Evolutionary conservation across 306 rosid species (phyloP).

Genomic region (Malus sylvestris): DNA sequence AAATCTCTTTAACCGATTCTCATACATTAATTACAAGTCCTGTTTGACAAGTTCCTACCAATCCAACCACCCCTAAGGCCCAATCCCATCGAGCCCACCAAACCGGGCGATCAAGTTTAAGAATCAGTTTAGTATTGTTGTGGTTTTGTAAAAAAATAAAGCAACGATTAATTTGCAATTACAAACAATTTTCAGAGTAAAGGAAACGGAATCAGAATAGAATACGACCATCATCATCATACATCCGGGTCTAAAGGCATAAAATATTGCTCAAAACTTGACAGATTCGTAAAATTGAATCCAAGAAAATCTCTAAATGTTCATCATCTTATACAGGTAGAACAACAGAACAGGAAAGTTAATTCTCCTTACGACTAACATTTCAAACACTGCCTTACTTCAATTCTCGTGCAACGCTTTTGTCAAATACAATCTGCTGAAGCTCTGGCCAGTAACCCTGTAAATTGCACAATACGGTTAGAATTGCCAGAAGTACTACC

Average conservation of each 20-base stretch:
- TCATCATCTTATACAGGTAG: background rate
- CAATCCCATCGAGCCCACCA: too few relatives aligned
- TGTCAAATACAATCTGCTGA: constrained; percentile 69
- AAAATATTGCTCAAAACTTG: constrained; percentile 1
- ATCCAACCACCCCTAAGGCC: too few relatives aligned
- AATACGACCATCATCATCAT: background rate
- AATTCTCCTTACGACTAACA: background rate
- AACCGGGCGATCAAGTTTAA: too few relatives aligned
- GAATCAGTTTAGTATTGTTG: too few relatives aligned
- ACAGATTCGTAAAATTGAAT: background rate
- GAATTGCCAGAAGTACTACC: too few relatives aligned
- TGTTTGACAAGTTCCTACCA: too few relatives aligned
- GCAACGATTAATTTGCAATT: too few relatives aligned
- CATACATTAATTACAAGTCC: too few relatives aligned
- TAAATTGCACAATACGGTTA: constrained; percentile 5
- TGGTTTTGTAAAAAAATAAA: too few relatives aligned
- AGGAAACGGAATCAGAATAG: background rate
- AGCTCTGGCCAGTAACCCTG: constrained; percentile 90
- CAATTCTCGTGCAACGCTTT: constrained; percentile 73
- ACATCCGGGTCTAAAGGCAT: background rate
- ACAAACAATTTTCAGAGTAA: background rate
- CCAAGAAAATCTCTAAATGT: background rate
- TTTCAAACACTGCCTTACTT: constrained; percentile 6
- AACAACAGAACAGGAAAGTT: background rate
- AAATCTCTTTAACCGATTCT: too few relatives aligned